Conservation (phyloP, 2,329 filamentous ascomycete species). For the Colletotrichum sp. region DNA sequence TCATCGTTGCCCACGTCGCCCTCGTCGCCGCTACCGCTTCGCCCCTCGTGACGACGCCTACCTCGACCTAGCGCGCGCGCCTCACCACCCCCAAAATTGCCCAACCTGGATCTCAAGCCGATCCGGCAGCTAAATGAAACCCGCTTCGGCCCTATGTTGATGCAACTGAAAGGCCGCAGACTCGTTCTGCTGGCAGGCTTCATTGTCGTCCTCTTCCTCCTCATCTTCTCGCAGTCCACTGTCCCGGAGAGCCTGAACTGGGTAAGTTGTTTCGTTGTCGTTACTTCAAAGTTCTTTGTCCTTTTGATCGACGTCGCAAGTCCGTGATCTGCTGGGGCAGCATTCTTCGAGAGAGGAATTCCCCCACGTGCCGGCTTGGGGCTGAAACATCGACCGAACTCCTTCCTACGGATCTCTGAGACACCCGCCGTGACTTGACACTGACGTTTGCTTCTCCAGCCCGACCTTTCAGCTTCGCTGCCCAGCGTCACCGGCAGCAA, state of each 20-base stretch:
- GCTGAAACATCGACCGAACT: conserved; percentile 15
- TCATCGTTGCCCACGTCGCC: background rate
- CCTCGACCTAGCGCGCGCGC: background rate
- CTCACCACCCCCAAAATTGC: background rate
- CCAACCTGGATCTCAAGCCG: conserved; percentile 12
- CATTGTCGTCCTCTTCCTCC: background rate
- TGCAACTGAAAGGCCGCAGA: conserved; percentile 19
- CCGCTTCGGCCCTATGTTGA: conserved; percentile 13
- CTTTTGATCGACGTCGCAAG: conserved; percentile 1
- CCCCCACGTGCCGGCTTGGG: conserved; percentile 3
- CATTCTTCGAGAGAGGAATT: background rate
- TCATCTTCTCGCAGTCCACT: conserved; percentile 18
- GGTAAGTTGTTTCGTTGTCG: conserved; percentile 12
- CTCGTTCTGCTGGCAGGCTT: conserved; percentile 13
- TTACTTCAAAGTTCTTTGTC: background rate
- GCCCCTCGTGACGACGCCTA: background rate
- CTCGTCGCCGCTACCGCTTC: background rate
- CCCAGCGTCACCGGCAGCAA: conserved; percentile 10
- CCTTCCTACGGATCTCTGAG: background rate
- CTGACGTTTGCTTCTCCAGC: conserved; percentile 14
- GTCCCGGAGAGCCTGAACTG: conserved; percentile 15
- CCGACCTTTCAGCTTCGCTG: conserved; percentile 17
- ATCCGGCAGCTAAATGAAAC: conserved; percentile 17
- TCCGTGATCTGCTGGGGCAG: background rate
- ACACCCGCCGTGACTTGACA: background rate